Evolutionary conservation across 495 filamentous ascomycete genomes (phyloP).

Genomic region (Sphaerosporella brunnea): DNA sequence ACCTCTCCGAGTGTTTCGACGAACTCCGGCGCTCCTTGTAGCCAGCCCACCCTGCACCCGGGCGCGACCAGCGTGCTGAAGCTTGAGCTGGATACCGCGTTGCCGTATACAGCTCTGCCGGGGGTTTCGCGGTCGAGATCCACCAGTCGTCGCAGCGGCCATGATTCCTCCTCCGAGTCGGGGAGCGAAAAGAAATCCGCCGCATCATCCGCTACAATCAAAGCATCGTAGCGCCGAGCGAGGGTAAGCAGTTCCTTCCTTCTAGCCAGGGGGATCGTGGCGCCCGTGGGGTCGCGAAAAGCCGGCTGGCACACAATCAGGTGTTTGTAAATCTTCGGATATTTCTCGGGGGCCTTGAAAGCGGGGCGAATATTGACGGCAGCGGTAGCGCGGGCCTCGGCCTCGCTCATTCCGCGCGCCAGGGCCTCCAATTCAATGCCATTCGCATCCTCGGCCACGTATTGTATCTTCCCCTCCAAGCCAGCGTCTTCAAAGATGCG

Average conservation of each 20-base stretch:
- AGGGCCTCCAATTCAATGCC: conserved; percentile 50
- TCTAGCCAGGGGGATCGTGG: conserved; percentile 45
- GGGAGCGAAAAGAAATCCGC: conserved; percentile 68
- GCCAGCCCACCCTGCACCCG: conserved; percentile 62
- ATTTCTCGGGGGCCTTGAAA: conserved; percentile 24
- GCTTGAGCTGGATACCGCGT: conserved; percentile 57
- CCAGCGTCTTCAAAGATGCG: conserved; percentile 65
- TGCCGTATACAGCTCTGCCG: conserved; percentile 42
- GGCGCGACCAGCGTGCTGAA: conserved; percentile 69
- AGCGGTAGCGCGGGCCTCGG: conserved; percentile 25
- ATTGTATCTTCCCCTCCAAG: conserved; percentile 42
- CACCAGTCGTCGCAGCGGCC: conserved; percentile 47
- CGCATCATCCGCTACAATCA: conserved; percentile 66
- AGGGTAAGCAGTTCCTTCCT: conserved; percentile 44
- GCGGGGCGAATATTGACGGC: conserved; percentile 16
- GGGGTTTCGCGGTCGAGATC: conserved; percentile 50
- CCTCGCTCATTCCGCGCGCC: conserved; percentile 32
- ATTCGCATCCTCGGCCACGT: conserved; percentile 54
- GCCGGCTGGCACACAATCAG: conserved; percentile 66
- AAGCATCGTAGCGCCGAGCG: conserved; percentile 54
- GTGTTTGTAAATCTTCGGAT: conserved; percentile 59
- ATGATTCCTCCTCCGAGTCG: conserved; percentile 30
- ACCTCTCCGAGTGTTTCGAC: conserved; percentile 46
- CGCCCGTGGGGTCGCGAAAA: conserved; percentile 59
- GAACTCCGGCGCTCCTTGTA: conserved; percentile 50